Conservation (phyloP, 768 basidiomycete genomes). For the Podaxis carcinomalis region DNA sequence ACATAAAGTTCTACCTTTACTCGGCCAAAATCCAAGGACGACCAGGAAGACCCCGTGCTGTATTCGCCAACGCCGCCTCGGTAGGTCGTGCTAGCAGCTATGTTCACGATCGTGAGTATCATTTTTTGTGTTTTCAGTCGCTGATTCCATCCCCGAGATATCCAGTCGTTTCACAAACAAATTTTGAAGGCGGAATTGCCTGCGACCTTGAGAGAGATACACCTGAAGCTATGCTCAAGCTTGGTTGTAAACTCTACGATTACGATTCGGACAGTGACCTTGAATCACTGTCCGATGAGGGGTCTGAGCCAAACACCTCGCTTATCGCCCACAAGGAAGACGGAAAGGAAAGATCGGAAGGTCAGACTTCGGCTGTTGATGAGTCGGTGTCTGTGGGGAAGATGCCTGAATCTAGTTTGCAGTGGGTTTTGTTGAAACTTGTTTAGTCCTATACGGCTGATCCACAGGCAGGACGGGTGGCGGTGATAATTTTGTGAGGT, state of each 20-base stretch:
- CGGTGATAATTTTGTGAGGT: neutral
- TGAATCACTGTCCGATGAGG: conserved; percentile 1
- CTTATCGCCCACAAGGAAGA: neutral
- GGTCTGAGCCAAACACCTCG: neutral
- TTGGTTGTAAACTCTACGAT: neutral
- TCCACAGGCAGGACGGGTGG: neutral
- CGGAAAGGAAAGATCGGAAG: neutral
- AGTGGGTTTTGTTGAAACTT: neutral
- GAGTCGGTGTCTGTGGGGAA: neutral
- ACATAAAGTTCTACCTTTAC: conserved; percentile 11
- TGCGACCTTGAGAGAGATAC: neutral
- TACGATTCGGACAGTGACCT: conserved; percentile 10
- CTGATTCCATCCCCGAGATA: neutral
- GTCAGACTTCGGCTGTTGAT: neutral
- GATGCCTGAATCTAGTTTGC: neutral
- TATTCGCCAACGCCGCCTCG: conserved; percentile 5
- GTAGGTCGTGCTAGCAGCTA: neutral
- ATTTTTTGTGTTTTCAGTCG: neutral
- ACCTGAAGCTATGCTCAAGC: neutral
- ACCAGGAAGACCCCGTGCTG: neutral
- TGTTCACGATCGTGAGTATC: conserved; percentile 5
- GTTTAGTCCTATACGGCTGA: neutral
- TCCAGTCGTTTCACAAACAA: conserved; percentile 1
- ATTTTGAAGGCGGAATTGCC: neutral
- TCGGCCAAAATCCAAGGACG: neutral